phyloP scores from a whole-genome alignment of 306 rosid species.

The Citrullus mucosospermus region DNA sequence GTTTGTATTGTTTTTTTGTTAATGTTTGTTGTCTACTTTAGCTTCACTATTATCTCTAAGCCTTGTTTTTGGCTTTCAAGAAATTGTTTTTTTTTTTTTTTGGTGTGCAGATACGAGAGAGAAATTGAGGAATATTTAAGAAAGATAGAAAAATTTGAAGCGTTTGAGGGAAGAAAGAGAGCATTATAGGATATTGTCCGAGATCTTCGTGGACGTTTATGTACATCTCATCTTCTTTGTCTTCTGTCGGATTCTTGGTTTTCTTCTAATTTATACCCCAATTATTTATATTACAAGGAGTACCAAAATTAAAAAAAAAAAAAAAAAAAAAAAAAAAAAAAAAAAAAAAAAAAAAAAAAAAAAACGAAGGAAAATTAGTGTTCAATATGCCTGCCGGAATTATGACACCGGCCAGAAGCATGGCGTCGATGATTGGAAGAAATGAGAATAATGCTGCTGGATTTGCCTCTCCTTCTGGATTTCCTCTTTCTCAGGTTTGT shows the following conservation, averaged over 20 bases:
- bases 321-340: not conserved
- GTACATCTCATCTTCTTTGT: not conserved
- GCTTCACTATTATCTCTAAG: not conserved
- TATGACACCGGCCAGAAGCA: constrained; percentile 5
- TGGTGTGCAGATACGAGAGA: not conserved
- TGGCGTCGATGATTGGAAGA: constrained; percentile 16
- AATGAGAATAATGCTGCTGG: constrained; percentile 38
- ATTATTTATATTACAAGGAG: constrained; percentile 6
- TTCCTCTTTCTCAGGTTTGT: constrained; percentile 61
- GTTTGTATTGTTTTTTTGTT: not conserved
- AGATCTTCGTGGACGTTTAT: constrained; percentile 37
- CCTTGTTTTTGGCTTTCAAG: too few relatives aligned
- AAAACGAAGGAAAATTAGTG: not conserved
- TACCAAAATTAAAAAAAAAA: too few relatives aligned
- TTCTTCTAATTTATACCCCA: not conserved
- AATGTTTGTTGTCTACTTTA: not conserved
- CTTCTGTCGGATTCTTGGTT: constrained; percentile 6
- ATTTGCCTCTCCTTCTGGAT: constrained; percentile 48
- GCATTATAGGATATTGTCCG: constrained; percentile 24
- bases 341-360: not conserved
- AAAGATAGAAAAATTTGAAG: constrained; percentile 6
- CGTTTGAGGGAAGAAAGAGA: constrained; percentile 11
- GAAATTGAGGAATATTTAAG: not conserved
- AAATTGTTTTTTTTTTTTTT: not conserved
- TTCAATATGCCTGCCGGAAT: constrained; percentile 7